Evolutionary conservation across 345 rosid species (phyloP), one percentile per base, ranked within the genome.

Genomic region (Cardamine resedifolia): DNA sequence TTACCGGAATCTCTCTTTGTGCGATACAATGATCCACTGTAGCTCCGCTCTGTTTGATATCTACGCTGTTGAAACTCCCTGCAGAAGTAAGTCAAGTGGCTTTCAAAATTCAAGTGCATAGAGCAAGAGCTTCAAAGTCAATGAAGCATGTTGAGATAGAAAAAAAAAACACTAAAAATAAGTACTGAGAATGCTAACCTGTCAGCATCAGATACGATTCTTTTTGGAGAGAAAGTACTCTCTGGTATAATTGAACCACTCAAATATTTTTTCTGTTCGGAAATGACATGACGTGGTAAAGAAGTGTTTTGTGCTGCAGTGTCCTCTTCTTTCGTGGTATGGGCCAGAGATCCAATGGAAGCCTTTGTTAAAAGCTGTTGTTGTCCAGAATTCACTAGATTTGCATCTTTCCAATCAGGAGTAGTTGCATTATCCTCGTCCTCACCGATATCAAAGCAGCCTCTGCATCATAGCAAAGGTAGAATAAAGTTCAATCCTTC

Each of bases 391-490:
- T 82, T 90, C 58, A 80, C 66, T 61, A 8, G 71, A 27, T 58
- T 76, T 58, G 70, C 61, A 68, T 71, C 88, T 74, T 85, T 87
- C 84, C 86, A 82, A 66, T 58, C 79, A 52, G 89, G 86, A 80
- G 85, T 86, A 68, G 83, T 78, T 64, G 80, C 83, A 82, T 48
- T 77, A 55, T 72, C 87, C 75, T 85, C 96, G 33, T 82, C 88
- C 80, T 89, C 96, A 30, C 85, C 81, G 36, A 85, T 72, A 80
- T 91, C 99, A 79, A 91, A 95, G 79, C 93, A 90, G 71, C 85
- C 89, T 76, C 97, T 95, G 93, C 84, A 85, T 72, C 62, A 70
- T 64, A 66, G 66, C 26, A 47, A 14, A 50, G 4, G 59, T 52
- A 43, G 18, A 48, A 72, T 6, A 41, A 48, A 57, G 49, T 27